These are phyloP conservation scores for Penicillium pancosmium DNA, from an alignment of 495 filamentous ascomycete genomes.

Conservation along the genomic window DNA sequence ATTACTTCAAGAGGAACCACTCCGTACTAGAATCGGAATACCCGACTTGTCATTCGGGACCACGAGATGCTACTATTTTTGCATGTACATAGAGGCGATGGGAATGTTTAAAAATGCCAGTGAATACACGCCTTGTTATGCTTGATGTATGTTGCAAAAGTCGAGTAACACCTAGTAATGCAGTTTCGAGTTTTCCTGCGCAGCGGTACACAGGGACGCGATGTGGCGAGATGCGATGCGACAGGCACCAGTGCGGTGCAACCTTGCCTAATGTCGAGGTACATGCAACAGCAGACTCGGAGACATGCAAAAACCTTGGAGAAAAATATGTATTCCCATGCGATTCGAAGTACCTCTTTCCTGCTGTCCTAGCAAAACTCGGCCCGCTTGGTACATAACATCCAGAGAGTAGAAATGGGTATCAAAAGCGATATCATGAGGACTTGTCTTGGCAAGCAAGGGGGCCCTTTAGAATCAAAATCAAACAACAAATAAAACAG, in stretches of 20 bases:
- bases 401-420: constrained; percentile 28
- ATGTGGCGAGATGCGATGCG: constrained; percentile 12
- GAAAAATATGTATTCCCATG: constrained; percentile 15
- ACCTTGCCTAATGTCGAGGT: constrained; percentile 3
- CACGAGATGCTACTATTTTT: neutral
- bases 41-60: no score
- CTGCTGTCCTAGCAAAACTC: constrained; percentile 11
- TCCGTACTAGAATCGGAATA: no score
- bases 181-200: constrained; percentile 9
- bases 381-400: constrained; percentile 23
- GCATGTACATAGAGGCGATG: neutral
- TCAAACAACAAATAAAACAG: constrained; percentile 13
- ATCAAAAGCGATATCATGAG: constrained; percentile 33
- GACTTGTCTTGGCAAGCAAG: constrained; percentile 11
- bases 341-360: constrained; percentile 11
- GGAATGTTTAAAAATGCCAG: neutral
- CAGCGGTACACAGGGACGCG: constrained; percentile 3
- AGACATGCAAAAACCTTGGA: neutral
- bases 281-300: neutral
- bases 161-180: constrained; percentile 14
- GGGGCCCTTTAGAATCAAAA: constrained; percentile 10
- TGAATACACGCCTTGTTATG: neutral
- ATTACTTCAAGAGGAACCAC: no score
- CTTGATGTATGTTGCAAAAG: neutral
- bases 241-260: constrained; percentile 6